phyloP scores from a whole-genome alignment of 2,329 filamentous ascomycete species.

The Fusarium keratoplasticum region DNA sequence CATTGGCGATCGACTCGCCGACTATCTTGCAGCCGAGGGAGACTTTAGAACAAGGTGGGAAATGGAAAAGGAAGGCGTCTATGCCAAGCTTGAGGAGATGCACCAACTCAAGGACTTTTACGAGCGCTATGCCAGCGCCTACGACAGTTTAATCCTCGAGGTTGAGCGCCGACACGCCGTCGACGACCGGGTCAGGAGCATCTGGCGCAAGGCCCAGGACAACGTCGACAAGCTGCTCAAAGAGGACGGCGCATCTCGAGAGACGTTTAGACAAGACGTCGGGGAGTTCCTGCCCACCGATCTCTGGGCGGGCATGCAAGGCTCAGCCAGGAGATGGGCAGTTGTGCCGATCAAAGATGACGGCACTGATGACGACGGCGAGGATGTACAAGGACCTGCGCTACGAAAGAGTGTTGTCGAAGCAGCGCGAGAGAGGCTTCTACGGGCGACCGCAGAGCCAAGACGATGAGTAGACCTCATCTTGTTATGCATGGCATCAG shows the following conservation, averaged over 20 bases:
- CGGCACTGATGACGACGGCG: constrained; percentile 16
- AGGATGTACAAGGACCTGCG: constrained; percentile 15
- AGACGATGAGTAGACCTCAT: constrained; percentile 11
- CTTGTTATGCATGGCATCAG: background rate
- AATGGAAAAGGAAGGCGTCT: constrained; percentile 77
- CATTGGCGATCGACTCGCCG: constrained; percentile 73
- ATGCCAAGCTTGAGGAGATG: constrained; percentile 78
- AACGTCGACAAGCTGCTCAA: constrained; percentile 81
- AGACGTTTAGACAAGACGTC: constrained; percentile 83
- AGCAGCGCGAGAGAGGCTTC: constrained; percentile 36
- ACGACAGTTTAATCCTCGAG: constrained; percentile 86
- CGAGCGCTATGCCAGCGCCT: constrained; percentile 85
- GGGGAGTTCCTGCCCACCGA: constrained; percentile 90
- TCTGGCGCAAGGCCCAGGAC: constrained; percentile 82
- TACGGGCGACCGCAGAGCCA: constrained; percentile 13
- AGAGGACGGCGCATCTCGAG: constrained; percentile 77
- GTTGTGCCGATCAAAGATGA: constrained; percentile 53
- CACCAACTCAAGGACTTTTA: constrained; percentile 84
- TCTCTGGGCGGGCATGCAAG: constrained; percentile 82
- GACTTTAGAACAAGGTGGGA: constrained; percentile 78
- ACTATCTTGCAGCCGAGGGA: constrained; percentile 72
- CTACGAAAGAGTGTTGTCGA: constrained; percentile 41
- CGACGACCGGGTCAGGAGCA: constrained; percentile 77
- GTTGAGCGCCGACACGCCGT: constrained; percentile 79
- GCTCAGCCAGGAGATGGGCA: constrained; percentile 65